These are phyloP conservation scores for Onygena corvina DNA, from an alignment of 2,329 filamentous ascomycete genomes.

Conservation along the genomic window DNA sequence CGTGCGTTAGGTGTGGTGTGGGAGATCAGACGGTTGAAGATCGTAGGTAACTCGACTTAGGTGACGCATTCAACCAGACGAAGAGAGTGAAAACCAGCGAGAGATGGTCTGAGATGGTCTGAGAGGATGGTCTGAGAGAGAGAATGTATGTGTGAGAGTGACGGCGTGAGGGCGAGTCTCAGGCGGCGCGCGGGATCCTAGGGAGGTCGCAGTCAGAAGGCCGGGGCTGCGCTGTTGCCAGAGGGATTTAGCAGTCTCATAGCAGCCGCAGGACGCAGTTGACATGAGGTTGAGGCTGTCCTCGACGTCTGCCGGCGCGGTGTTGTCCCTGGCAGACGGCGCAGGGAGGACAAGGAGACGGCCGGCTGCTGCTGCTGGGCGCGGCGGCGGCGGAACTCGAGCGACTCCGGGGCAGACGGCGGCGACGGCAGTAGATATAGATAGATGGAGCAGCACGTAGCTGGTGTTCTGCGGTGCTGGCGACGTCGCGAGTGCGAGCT, in stretches of 20 bases:
- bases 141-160: not conserved
- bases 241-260: slow-evolving; percentile 3
- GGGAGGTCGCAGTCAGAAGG: not conserved
- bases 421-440: no score
- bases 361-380: not conserved
- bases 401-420: no score
- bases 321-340: no score
- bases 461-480: no score
- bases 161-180: not conserved
- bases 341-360: not conserved
- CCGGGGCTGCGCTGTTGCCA: slow-evolving; percentile 3
- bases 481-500: not conserved
- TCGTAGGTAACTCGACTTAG: not conserved
- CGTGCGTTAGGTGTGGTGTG: not conserved
- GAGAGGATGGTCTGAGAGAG: no score
- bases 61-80: not conserved
- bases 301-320: no score
- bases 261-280: not conserved
- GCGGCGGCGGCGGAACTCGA: no score
- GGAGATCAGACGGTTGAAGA: not conserved
- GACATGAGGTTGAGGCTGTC: not conserved
- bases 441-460: no score
- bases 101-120: not conserved
- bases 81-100: not conserved
- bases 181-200: not conserved